These are phyloP conservation scores for Opeltia flavorubescens DNA, from an alignment of 495 filamentous ascomycete genomes.

Conservation along the genomic window DNA sequence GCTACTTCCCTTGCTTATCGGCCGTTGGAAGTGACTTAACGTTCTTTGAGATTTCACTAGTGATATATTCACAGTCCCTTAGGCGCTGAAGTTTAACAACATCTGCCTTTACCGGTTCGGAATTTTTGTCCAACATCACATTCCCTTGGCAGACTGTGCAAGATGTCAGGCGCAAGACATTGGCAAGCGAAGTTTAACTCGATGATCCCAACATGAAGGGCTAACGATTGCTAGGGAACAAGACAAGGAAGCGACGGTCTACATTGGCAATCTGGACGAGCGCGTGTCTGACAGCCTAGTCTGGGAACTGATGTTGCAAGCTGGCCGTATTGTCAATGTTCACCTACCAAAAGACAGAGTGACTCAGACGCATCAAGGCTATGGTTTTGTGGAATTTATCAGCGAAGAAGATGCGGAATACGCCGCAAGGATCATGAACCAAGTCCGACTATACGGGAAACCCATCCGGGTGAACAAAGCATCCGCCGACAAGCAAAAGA, in stretches of 20 bases:
- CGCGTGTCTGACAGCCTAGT: conserved; percentile 80
- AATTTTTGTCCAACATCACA: background rate
- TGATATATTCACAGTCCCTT: no score
- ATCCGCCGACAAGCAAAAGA: conserved; percentile 91
- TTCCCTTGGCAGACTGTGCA: background rate
- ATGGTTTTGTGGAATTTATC: conserved; percentile 97
- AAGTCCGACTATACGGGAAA: conserved; percentile 83
- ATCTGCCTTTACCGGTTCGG: no score
- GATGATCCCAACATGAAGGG: conserved; percentile 1
- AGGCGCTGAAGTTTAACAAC: no score
- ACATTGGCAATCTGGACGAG: conserved; percentile 97
- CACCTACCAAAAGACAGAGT: conserved; percentile 97
- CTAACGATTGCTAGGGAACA: conserved; percentile 58
- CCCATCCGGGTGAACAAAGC: conserved; percentile 96
- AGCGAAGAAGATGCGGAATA: conserved; percentile 96
- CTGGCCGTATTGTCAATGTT: conserved; percentile 90
- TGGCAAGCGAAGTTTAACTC: conserved; percentile 53
- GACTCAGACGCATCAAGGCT: conserved; percentile 90
- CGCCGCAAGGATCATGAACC: conserved; percentile 92
- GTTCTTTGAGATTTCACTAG: no score
- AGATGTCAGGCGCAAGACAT: conserved; percentile 64
- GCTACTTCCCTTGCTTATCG: no score
- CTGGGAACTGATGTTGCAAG: conserved; percentile 96
- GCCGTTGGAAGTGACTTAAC: no score
- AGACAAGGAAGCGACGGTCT: conserved; percentile 96